Evolutionary conservation across 192 early-diverging fungal genomes (phyloP).

Genomic region (Rhizophagus clarus): DNA sequence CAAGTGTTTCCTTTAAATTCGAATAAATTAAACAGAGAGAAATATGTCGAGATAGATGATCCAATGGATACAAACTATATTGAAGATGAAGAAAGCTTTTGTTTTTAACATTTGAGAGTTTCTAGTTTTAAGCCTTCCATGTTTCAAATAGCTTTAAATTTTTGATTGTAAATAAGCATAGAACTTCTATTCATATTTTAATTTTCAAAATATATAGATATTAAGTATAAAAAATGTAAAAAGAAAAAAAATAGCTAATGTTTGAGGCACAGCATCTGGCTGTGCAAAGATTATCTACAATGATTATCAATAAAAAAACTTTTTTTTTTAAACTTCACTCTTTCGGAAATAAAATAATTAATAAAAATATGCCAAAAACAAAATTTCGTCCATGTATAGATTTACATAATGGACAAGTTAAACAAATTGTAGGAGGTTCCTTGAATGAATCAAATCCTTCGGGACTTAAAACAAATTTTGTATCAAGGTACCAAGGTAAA

Average conservation of each 20-base stretch:
- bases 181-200: no score
- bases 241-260: no score
- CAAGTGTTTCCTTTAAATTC: neutral
- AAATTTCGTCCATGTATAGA: constrained; percentile 98
- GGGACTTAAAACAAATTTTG: constrained; percentile 87
- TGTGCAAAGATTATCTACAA: no score
- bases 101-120: neutral
- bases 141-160: no score
- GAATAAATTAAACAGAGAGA: neutral
- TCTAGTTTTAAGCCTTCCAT: no score
- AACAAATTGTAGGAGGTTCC: constrained; percentile 98
- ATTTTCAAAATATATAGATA: no score
- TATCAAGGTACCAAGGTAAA: constrained; percentile 80
- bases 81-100: neutral
- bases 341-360: neutral
- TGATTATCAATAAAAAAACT: no score
- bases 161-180: no score
- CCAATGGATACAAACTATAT: neutral
- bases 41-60: neutral
- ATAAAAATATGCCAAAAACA: constrained; percentile 43
- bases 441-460: constrained; percentile 65
- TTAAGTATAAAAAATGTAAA: no score
- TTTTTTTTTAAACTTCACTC: neutral
- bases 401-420: constrained; percentile 95
- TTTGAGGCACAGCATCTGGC: no score